Base-by-base conservation (phyloP, 768 basidiomycete species). In the Pholiota microspora region DNA sequence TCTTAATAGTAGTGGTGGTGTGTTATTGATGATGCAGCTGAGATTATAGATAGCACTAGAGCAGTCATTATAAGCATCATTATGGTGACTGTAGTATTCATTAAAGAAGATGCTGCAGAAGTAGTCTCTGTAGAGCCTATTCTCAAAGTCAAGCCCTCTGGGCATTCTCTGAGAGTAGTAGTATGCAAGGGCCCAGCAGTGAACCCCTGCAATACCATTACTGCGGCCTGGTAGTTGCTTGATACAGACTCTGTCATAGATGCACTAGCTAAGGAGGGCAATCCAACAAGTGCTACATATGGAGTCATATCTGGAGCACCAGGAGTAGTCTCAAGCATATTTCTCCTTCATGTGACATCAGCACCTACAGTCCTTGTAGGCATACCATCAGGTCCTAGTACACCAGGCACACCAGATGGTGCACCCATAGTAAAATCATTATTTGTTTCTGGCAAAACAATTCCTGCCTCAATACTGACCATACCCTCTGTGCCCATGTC, bases 391-490 rank as follows among this genome's bases (percentile, higher is more conserved):
- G 10, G 29, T 34, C 64, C 68, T 46, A 89, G 83, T 0, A 90
- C 92, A 47, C 92, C 92, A 0, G 92, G 92, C 0, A 92, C 91
- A 34, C 91, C 91, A 7, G 92, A 92, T 1, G 92, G 92, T 0
- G 92, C 92, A 45, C 92, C 92, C 86, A 92, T 90, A 4, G 87
- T 89, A 59, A 93, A 89, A 67, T 90, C 89, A 61, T 94, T 92
- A 57, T 92, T 92, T 15, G 82, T 78, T 35, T 90, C 88, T 35
- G 92, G 70, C 2, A 82, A 82, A 6, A 89, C 89, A 35, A 92
- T 84, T 1, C 86, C 89, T 56, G 88, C 88, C 51, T 89, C 88
- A 10, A 42, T 10, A 88, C 86, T 27, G 0, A 82, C 80, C 7
- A 80, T 81, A 4, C 71, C 74, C 0, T 76, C 81, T 0, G 61